Conservation (phyloP, 345 rosid genomes). For the Populus pruinosa region DNA sequence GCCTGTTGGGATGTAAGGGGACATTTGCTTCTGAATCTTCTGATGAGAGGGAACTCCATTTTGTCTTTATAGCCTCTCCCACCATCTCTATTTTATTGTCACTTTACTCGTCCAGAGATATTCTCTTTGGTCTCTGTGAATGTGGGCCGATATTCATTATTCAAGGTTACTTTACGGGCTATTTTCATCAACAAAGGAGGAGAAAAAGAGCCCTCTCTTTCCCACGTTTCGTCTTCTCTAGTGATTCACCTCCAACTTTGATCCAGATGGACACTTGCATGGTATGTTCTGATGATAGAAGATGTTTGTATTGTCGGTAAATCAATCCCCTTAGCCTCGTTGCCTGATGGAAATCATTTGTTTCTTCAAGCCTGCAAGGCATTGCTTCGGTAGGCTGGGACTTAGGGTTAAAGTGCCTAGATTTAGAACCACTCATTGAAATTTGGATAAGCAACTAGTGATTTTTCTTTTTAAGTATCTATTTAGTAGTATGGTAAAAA, state of each 20-base stretch:
- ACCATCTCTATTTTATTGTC: background rate
- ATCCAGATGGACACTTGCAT: no score
- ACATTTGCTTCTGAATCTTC: constrained; percentile 42
- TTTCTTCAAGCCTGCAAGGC: no score
- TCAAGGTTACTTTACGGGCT: background rate
- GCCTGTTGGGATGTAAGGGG: constrained; percentile 62
- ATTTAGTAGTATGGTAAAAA: no score
- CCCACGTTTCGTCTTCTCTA: background rate
- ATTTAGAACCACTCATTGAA: no score
- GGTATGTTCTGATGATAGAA: background rate
- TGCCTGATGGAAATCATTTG: no score
- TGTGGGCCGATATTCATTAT: background rate
- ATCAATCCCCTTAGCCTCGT: background rate
- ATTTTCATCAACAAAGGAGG: background rate
- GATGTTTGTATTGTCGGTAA: no score
- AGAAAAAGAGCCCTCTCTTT: background rate
- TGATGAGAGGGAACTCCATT: constrained; percentile 23
- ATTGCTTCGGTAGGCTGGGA: no score
- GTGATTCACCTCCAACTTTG: background rate
- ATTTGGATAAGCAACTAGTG: no score
- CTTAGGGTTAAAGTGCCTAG: no score
- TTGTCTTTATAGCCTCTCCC: constrained; percentile 18
- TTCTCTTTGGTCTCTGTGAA: background rate
- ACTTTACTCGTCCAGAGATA: background rate
- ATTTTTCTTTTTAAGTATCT: no score